Conservation (phyloP, 176 grass and related monocot genomes). For the Metroxylon sagu region DNA sequence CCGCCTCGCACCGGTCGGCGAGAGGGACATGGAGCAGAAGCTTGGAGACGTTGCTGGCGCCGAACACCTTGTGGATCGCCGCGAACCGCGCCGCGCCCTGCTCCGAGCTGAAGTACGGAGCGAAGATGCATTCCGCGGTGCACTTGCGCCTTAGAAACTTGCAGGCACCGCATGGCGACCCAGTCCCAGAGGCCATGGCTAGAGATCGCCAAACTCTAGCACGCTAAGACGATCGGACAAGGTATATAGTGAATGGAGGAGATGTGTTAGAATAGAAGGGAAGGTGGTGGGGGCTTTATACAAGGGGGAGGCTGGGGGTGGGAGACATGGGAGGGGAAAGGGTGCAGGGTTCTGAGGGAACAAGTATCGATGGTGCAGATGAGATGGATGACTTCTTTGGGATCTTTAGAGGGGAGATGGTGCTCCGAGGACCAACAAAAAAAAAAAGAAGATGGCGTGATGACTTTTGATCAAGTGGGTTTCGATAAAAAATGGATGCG, state of each 20-base stretch:
- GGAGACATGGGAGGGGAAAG: not conserved
- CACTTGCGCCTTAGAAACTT: constrained; percentile 10
- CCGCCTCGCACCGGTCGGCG: constrained; percentile 1
- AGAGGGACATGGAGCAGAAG: not conserved
- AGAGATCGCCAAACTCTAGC: not conserved
- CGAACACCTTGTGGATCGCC: constrained; percentile 7
- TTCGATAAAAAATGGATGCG: not conserved
- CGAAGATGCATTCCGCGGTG: not conserved
- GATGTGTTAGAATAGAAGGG: not conserved
- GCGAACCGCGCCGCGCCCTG: not conserved
- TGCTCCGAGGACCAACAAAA: not conserved
- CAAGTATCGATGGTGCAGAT: not conserved
- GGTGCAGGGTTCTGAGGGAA: constrained; percentile 3
- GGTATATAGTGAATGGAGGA: not conserved
- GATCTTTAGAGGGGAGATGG: not conserved
- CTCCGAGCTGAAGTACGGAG: constrained; percentile 4
- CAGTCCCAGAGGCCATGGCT: too few relatives aligned
- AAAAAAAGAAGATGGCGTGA: not conserved
- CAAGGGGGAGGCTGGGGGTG: too few relatives aligned
- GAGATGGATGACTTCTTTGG: not conserved
- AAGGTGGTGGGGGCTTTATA: not conserved
- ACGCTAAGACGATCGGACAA: not conserved
- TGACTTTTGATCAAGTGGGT: not conserved
- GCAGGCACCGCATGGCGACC: not conserved
- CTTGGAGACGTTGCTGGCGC: constrained; percentile 6